Evolutionary conservation across 164 flowering plant genomes (phyloP).

Genomic region (Dillenia suffruticosa): DNA sequence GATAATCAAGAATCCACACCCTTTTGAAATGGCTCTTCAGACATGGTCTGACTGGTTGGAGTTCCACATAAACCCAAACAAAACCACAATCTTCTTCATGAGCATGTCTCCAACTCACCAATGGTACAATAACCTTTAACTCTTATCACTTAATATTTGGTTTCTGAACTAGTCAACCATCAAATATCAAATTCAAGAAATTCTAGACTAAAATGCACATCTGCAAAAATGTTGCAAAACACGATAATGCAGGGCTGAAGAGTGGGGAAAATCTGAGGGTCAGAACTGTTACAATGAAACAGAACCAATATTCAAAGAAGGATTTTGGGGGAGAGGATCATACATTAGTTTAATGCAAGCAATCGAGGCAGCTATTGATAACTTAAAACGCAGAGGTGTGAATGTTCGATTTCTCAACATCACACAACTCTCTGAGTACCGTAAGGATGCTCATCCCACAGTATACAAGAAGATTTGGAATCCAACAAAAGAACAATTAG

Average conservation of each 20-base stretch:
- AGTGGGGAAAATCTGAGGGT: constrained; percentile 41
- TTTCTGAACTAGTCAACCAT: no score
- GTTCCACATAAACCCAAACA: constrained; percentile 38
- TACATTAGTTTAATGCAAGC: constrained; percentile 37
- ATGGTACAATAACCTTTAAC: constrained; percentile 14
- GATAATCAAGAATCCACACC: constrained; percentile 39
- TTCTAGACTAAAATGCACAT: no score
- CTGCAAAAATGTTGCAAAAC: no score
- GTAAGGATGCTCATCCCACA: constrained; percentile 63
- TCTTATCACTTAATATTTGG: no score
- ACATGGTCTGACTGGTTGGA: constrained; percentile 83
- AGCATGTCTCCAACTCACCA: constrained; percentile 68
- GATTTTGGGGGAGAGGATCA: constrained; percentile 33
- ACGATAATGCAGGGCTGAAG: constrained; percentile 33
- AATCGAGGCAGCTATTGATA: constrained; percentile 27
- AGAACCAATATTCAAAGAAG: constrained; percentile 24
- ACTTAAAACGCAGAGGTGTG: constrained; percentile 32
- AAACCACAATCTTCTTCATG: constrained; percentile 51
- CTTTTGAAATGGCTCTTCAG: constrained; percentile 58
- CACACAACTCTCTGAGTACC: constrained; percentile 55
- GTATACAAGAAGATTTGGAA: constrained; percentile 57
- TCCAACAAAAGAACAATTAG: constrained; percentile 32
- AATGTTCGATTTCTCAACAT: constrained; percentile 50
- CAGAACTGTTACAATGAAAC: constrained; percentile 47
- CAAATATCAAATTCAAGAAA: no score